Base-by-base conservation (phyloP, 495 filamentous ascomycete genomes). In the Aspergillus bridgeri region DNA sequence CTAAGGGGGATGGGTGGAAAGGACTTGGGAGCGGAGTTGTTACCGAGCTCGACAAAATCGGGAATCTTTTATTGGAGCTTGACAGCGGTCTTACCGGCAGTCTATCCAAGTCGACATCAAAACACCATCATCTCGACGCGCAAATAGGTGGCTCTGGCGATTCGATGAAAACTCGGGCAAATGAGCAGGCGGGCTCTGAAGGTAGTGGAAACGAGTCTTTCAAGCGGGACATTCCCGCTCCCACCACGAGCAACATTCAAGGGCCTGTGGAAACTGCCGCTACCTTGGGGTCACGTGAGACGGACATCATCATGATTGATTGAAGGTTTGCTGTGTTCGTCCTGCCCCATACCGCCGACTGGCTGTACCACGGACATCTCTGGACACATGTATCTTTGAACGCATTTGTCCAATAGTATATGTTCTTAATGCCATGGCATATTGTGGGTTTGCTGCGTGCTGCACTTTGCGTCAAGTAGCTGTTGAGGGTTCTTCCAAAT, bases 21-120 rank as follows among this genome's bases (percentile, higher is more conserved):
- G 79, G 79, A n/a, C 65, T 79, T 11, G 76, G 73, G 1, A 75
- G 73, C 48, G 79, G 79, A 9, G 75, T 71, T 49, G 67, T 76
- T 42, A 71, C 76, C 11, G 56, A 67, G 7, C 49, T 69, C 48
- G 66, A 72, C 6, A 71, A 71, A 27, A 63, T 81, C n/a, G 76
- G 72, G 27, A 72, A 71, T 48, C 69, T 81, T 11, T 51, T 82
- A 13, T 51, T 50, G 15, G 66, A 69, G 53, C 60, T 79, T 18
- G 65, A 76, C 51, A 62, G 59, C 24, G 74, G 66, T 48, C 55
- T 77, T 29, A 24, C 33, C 13, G 29, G n/a, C 21, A 33, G 29
- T 19, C 27, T 24, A 27, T 42, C 48, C 54, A 11, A 11, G 51
- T 3, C 46, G 44, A 38, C 21, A 17, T 4, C 51, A 59, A 42